Conservation (phyloP, 768 basidiomycete genomes). For the Inosperma sp. region DNA sequence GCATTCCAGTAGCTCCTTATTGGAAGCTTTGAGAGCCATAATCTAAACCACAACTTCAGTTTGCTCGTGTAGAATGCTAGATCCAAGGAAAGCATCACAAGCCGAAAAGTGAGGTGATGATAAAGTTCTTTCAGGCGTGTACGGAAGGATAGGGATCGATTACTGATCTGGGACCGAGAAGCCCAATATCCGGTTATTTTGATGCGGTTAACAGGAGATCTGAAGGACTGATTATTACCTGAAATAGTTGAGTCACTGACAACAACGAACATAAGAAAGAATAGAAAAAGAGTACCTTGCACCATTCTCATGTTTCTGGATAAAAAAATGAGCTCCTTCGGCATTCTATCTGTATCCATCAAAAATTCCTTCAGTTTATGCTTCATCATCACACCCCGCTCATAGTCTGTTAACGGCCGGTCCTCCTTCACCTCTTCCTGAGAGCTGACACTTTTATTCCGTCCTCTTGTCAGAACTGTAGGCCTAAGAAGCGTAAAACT, state of each 20-base stretch:
- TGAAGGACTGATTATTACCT: slow-evolving; percentile 80
- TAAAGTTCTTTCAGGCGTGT: slow-evolving; percentile 49
- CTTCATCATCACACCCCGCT: slow-evolving; percentile 66
- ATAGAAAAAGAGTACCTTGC: slow-evolving; percentile 32
- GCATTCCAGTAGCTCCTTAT: slow-evolving; percentile 41
- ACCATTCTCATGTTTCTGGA: slow-evolving; percentile 75
- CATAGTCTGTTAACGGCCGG: slow-evolving; percentile 55
- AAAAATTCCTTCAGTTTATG: slow-evolving; percentile 60
- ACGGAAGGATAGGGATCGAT: slow-evolving; percentile 36
- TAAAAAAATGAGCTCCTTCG: slow-evolving; percentile 70
- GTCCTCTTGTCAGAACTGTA: slow-evolving; percentile 39
- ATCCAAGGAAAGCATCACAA: slow-evolving; percentile 66
- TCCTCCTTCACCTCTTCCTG: slow-evolving; percentile 25
- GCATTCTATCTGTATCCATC: slow-evolving; percentile 72
- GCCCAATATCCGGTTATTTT: slow-evolving; percentile 87
- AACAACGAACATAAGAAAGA: slow-evolving; percentile 23
- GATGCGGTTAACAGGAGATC: slow-evolving; percentile 85
- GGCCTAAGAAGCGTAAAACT: slow-evolving; percentile 70
- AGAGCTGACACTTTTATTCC: slow-evolving; percentile 21
- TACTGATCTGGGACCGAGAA: slow-evolving; percentile 55
- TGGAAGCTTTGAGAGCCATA: slow-evolving; percentile 20
- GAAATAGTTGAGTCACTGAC: slow-evolving; percentile 12
- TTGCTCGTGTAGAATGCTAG: slow-evolving; percentile 62
- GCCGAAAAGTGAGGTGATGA: slow-evolving; percentile 58
- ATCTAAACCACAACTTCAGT: slow-evolving; percentile 43